A percentile compares a stretch with the other conserved stretches of the same genome.
These are phyloP conservation scores for Jamesozyma lodderae DNA, from an alignment of 805 yeast species.

Conservation along the genomic window DNA sequence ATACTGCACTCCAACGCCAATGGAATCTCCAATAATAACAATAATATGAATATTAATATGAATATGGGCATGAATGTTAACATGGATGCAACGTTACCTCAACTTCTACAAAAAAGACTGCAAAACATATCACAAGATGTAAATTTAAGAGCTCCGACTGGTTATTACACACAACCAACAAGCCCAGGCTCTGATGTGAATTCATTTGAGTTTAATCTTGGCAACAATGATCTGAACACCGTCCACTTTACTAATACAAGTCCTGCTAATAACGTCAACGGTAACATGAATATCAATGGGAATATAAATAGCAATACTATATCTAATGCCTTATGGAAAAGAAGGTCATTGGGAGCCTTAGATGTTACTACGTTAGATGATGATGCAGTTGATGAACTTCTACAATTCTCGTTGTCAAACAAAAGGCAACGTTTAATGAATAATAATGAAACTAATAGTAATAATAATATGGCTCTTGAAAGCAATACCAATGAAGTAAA, in stretches of 20 bases:
- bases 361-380: slow-evolving; percentile 24
- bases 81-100: slow-evolving; percentile 22
- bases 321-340: slow-evolving; percentile 13
- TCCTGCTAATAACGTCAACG: slow-evolving; percentile 3
- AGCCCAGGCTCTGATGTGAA: slow-evolving; percentile 17
- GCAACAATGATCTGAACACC: background rate
- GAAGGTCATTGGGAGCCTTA: slow-evolving; percentile 20
- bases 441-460: background rate
- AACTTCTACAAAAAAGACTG: slow-evolving; percentile 21
- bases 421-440: slow-evolving; percentile 12
- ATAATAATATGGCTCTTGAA: slow-evolving; percentile 1
- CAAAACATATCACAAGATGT: slow-evolving; percentile 22
- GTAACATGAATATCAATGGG: background rate
- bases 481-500: background rate
- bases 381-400: slow-evolving; percentile 25
- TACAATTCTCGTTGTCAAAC: slow-evolving; percentile 19
- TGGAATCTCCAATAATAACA: too few relatives aligned
- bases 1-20: too few relatives aligned
- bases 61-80: slow-evolving; percentile 10
- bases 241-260: background rate
- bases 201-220: slow-evolving; percentile 3
- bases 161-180: slow-evolving; percentile 28
- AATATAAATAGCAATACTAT: slow-evolving; percentile 1
- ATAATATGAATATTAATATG: background rate
- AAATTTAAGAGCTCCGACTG: slow-evolving; percentile 22